Base-by-base conservation (phyloP, 2,329 filamentous ascomycete species). In the Venturia pyrina region DNA sequence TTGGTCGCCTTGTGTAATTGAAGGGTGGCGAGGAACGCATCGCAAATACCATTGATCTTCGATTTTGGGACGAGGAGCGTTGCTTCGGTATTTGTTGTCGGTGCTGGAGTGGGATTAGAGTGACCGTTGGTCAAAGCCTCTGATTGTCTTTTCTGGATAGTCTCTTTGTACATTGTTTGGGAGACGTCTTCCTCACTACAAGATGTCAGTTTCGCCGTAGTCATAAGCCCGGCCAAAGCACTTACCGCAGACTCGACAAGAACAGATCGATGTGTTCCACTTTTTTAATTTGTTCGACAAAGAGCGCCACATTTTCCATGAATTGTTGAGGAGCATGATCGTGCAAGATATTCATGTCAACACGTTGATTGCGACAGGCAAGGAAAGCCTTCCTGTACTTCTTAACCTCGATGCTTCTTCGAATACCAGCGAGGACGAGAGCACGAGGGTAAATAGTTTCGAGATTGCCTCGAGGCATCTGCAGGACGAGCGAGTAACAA, bases 321-420 rank as follows among this genome's bases (percentile, higher is more conserved):
- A 99, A 97, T 70, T 96, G 90, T 46, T 87, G 82, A 0, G 93
- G 91, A n/a, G 87, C 87, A 76, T 98, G 91, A 73, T 99, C 95
- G 72, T 96, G 93, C 2, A 99, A 80, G 68, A 99, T 93, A 73
- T 99, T 99, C 89, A 98, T 93, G 73, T 99, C 95, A 0, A 99
- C 95, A 70, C 96, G 86, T 74, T 99, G 96, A 28, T 88, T 93
- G 63, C 95, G 87, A 74, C 95, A 98, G 68, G 91, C 88, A 28
- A 89, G 80, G 74, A 97, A 99, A 0, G 95, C 95, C 63, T 85
- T 86, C 62, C 84, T 85, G 73, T 97, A 99, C 71, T 95, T 86
- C 74, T 89, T 90, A 41, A 84, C 81, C 65, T 92, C 89, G 63
- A 99, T 90, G 63, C 89, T 86, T 62, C 85, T 85, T 61, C 95